phyloP scores from a whole-genome alignment of 2,329 filamentous ascomycete species.

The Periconia sp. region DNA sequence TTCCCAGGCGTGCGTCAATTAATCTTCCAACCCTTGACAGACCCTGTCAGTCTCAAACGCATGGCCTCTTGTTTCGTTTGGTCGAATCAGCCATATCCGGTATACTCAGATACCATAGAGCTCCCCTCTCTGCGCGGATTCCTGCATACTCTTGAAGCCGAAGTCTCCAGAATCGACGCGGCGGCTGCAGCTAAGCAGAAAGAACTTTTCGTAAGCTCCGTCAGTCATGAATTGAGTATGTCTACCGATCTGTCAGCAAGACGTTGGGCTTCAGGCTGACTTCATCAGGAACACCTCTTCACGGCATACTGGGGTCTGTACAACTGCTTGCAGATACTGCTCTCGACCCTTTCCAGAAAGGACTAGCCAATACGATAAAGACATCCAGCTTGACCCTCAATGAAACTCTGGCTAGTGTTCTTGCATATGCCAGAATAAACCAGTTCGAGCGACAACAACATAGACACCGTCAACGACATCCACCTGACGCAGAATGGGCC shows the following conservation, averaged over 20 bases:
- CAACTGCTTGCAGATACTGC: slow-evolving; percentile 5
- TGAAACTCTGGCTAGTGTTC: slow-evolving; percentile 9
- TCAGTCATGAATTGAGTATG: slow-evolving; percentile 17
- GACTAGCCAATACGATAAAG: slow-evolving; percentile 3
- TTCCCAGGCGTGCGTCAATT: too few relatives aligned
- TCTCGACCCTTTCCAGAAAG: slow-evolving; percentile 3
- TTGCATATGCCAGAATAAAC: slow-evolving; percentile 7
- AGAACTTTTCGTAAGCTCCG: slow-evolving; percentile 14
- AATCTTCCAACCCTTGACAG: too few relatives aligned
- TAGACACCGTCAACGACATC: slow-evolving; percentile 8
- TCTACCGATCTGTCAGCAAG: too few relatives aligned
- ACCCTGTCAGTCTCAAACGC: too few relatives aligned
- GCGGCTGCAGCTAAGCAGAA: slow-evolving; percentile 12
- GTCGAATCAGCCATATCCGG: too few relatives aligned
- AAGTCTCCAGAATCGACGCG: too few relatives aligned
- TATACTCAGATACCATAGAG: too few relatives aligned
- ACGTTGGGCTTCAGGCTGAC: too few relatives aligned
- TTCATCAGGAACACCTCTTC: slow-evolving; percentile 8
- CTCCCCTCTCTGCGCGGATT: too few relatives aligned
- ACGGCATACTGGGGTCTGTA: slow-evolving; percentile 8
- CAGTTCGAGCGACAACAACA: slow-evolving; percentile 4
- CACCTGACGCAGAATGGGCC: slow-evolving; percentile 10
- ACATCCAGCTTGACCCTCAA: slow-evolving; percentile 6
- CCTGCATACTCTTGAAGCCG: too few relatives aligned
- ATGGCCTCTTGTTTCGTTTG: too few relatives aligned